phyloP scores from a whole-genome alignment of 345 rosid species.

The Cochlearia excelsa region DNA sequence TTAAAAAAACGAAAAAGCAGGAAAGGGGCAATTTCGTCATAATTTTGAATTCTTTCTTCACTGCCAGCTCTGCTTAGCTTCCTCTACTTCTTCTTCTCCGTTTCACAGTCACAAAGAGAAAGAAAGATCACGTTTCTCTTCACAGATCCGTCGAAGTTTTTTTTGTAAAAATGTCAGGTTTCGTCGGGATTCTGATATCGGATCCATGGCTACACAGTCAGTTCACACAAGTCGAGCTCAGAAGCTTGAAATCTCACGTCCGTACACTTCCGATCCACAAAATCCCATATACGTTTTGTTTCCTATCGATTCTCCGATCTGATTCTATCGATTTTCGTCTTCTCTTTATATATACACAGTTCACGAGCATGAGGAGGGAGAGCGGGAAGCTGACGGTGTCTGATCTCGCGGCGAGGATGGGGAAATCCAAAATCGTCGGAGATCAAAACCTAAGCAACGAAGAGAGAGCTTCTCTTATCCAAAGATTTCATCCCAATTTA shows the following conservation, averaged over 20 bases:
- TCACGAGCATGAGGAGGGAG: conserved; percentile 86
- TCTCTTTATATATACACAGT: conserved; percentile 35
- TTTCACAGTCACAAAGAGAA: conserved; percentile 6
- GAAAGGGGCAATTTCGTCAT: conserved; percentile 41
- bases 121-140: not conserved
- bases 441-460: conserved; percentile 66
- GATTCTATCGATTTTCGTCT: not conserved
- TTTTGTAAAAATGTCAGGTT: conserved; percentile 81
- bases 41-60: conserved; percentile 48
- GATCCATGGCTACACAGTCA: conserved; percentile 98
- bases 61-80: conserved; percentile 47
- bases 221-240: conserved; percentile 99
- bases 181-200: conserved; percentile 85
- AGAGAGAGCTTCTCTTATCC: conserved; percentile 66
- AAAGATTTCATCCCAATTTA: conserved; percentile 56
- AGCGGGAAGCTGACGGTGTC: conserved; percentile 80
- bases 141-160: not conserved
- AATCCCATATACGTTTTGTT: not conserved
- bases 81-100: conserved; percentile 27
- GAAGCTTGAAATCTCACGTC: conserved; percentile 91
- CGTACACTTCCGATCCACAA: conserved; percentile 32
- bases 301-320: conserved; percentile 1
- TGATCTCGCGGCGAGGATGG: conserved; percentile 84
- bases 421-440: conserved; percentile 74
- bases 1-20: conserved; percentile 23